Evolutionary conservation across 169 alveolate genomes (phyloP).

Genomic region (Plasmodium malariae): DNA sequence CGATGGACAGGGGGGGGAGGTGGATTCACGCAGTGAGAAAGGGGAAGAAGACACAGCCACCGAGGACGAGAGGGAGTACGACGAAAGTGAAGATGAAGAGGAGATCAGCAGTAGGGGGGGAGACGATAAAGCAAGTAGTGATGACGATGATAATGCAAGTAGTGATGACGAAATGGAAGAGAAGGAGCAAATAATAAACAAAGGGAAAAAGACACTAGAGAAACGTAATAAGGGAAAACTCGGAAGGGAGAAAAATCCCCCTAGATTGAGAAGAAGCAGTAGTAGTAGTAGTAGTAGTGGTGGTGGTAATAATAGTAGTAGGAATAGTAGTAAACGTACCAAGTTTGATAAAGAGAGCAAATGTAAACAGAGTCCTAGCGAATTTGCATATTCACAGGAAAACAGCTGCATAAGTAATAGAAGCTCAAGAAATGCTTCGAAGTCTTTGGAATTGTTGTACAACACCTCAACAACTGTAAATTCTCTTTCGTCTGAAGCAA

Average conservation of each 20-base stretch:
- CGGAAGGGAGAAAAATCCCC: slow-evolving; percentile 31
- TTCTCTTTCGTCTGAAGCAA: slow-evolving; percentile 3
- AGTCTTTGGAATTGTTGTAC: background rate
- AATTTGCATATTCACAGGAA: background rate
- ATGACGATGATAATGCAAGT: slow-evolving; percentile 79
- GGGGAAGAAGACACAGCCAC: slow-evolving; percentile 69
- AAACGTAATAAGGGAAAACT: slow-evolving; percentile 1
- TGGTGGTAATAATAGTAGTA: too few species aligned
- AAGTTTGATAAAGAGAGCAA: slow-evolving; percentile 12
- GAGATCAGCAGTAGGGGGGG: slow-evolving; percentile 80
- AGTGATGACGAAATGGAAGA: too few species aligned
- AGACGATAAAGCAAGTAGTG: slow-evolving; percentile 78
- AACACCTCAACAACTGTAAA: background rate
- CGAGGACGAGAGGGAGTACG: slow-evolving; percentile 80
- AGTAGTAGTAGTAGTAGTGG: too few species aligned
- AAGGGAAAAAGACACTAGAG: slow-evolving; percentile 70
- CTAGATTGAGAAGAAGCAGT: slow-evolving; percentile 23
- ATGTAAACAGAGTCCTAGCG: background rate
- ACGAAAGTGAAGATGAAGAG: slow-evolving; percentile 82
- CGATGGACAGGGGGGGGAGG: slow-evolving; percentile 79
- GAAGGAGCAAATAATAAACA: too few species aligned
- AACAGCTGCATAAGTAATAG: background rate
- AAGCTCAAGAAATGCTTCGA: background rate
- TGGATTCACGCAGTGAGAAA: slow-evolving; percentile 33
- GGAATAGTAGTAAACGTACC: slow-evolving; percentile 43